Percentiles rank a stretch among this genome's conserved stretches.
Conservation (phyloP, 495 filamentous ascomycete genomes). For the Xylaria curta region DNA sequence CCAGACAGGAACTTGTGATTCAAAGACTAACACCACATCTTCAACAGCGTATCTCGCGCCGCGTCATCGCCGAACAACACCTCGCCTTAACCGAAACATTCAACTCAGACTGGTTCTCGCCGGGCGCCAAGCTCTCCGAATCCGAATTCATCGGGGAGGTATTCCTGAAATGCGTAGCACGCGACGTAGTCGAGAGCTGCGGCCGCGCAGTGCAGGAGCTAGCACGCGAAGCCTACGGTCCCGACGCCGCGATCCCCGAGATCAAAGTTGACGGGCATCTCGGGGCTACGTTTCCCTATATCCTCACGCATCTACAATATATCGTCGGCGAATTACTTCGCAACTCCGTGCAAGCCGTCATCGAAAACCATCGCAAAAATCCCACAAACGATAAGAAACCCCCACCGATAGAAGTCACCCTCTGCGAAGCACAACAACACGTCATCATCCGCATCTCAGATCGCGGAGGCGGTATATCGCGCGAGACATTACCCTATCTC, state of each 20-base stretch:
- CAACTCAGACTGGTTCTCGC: slow-evolving; percentile 90
- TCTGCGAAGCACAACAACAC: slow-evolving; percentile 94
- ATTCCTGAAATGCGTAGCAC: slow-evolving; percentile 91
- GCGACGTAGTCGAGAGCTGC: slow-evolving; percentile 85
- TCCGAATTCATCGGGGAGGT: slow-evolving; percentile 94
- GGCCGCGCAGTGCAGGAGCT: slow-evolving; percentile 74
- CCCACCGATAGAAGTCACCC: slow-evolving; percentile 88
- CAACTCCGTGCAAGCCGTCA: slow-evolving; percentile 91
- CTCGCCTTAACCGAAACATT: slow-evolving; percentile 97
- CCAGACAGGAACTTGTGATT: not conserved
- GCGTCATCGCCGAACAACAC: slow-evolving; percentile 97
- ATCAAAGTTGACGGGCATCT: slow-evolving; percentile 87
- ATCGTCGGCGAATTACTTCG: slow-evolving; percentile 94
- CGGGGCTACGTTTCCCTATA: slow-evolving; percentile 92
- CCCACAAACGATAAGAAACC: slow-evolving; percentile 56
- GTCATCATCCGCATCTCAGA: slow-evolving; percentile 97
- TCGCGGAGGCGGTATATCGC: slow-evolving; percentile 89
- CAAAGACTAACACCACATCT: slow-evolving; percentile 9
- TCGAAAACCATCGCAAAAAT: slow-evolving; percentile 64
- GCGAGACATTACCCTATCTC: slow-evolving; percentile 82
- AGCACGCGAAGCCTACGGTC: slow-evolving; percentile 72
- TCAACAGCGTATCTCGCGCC: slow-evolving; percentile 82
- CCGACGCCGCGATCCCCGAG: slow-evolving; percentile 71
- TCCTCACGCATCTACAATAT: slow-evolving; percentile 94
- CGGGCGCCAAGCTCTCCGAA: slow-evolving; percentile 74